These are phyloP conservation scores for Neurospora africana DNA, from an alignment of 495 filamentous ascomycete species.

Conservation along the genomic window DNA sequence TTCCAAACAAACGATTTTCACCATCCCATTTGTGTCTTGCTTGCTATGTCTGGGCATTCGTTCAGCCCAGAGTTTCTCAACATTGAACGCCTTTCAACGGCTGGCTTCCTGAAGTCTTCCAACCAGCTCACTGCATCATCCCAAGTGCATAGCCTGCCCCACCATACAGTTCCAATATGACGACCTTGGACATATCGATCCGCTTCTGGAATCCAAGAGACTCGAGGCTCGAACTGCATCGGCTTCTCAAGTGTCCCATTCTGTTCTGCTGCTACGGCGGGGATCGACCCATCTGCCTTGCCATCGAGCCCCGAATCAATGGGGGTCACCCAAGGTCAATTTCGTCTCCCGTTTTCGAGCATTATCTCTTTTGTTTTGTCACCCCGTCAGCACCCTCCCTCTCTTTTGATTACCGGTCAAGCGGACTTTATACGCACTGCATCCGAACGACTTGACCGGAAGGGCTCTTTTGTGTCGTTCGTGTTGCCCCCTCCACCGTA, in stretches of 20 bases:
- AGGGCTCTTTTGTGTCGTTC: not conserved
- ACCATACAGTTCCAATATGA: not conserved
- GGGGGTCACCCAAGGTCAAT: not conserved
- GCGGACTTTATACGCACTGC: not conserved
- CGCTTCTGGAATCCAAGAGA: not conserved
- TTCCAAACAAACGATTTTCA: not conserved
- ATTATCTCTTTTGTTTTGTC: not conserved
- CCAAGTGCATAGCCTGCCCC: not conserved
- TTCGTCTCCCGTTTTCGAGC: not conserved
- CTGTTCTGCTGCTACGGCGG: not conserved
- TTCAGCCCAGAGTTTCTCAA: not conserved
- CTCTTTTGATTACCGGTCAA: not conserved
- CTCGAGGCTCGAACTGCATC: not conserved
- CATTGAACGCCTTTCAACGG: not conserved
- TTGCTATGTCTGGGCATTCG: not conserved
- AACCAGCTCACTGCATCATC: not conserved
- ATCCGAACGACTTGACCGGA: not conserved
- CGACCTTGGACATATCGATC: not conserved
- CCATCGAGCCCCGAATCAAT: not conserved
- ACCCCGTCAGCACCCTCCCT: not conserved
- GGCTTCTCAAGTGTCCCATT: not conserved
- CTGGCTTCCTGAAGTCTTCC: not conserved
- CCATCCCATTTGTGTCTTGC: not conserved
- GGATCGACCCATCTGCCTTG: not conserved
- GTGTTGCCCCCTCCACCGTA: not conserved